Percentiles rank a stretch among this genome's conserved stretches.
Conservation (phyloP, 2,329 filamentous ascomycete genomes). For the Orbilia ellipsospora region DNA sequence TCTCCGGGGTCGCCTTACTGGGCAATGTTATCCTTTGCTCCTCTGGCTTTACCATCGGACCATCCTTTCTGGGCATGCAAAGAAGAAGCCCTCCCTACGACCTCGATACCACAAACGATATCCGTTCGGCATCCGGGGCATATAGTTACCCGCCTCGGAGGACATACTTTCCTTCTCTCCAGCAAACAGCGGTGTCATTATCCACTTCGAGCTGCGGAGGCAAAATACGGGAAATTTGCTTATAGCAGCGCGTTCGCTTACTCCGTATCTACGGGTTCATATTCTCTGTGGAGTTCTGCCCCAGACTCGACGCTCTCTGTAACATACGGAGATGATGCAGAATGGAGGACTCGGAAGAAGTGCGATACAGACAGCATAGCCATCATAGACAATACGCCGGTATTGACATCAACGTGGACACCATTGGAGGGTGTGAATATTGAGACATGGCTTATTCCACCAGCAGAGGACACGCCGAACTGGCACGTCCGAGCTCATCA, state of each 20-base stretch:
- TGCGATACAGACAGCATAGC: conserved; percentile 72
- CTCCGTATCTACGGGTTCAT: conserved; percentile 79
- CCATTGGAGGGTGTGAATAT: conserved; percentile 70
- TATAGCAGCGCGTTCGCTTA: conserved; percentile 82
- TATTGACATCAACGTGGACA: conserved; percentile 78
- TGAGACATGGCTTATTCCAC: conserved; percentile 74
- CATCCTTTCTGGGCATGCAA: conserved; percentile 80
- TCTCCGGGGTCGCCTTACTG: conserved; percentile 79
- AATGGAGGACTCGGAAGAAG: conserved; percentile 79
- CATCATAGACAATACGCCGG: conserved; percentile 64
- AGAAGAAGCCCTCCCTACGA: conserved; percentile 72
- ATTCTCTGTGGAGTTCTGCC: conserved; percentile 80
- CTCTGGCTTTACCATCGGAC: conserved; percentile 73
- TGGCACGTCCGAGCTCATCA: conserved; percentile 77
- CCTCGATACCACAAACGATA: conserved; percentile 70
- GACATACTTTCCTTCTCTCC: conserved; percentile 79
- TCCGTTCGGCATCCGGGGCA: conserved; percentile 76
- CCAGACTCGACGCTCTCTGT: conserved; percentile 80
- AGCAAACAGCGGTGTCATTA: conserved; percentile 85
- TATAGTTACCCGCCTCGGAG: conserved; percentile 77
- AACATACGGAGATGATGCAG: conserved; percentile 80
- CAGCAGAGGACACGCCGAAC: conserved; percentile 69
- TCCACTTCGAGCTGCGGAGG: conserved; percentile 81
- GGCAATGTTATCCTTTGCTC: conserved; percentile 82
- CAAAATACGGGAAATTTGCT: conserved; percentile 82